phyloP scores from a whole-genome alignment of 768 basidiomycete species.

The Amanita fuliginea region DNA sequence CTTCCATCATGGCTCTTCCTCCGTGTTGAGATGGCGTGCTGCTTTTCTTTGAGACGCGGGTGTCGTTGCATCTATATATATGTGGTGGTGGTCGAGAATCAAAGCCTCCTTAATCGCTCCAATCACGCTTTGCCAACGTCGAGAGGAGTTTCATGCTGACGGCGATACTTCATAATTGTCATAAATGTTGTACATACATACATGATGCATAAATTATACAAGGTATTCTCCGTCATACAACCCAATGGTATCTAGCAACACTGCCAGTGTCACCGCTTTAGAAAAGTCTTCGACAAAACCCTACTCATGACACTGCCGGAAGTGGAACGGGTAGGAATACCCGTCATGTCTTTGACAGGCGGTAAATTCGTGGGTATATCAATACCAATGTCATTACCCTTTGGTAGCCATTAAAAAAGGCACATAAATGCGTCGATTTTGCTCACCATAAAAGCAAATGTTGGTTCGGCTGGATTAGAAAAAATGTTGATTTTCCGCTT shows the following conservation, averaged over 20 bases:
- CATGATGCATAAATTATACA: background rate
- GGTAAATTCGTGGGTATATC: constrained; percentile 60
- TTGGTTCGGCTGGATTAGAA: constrained; percentile 25
- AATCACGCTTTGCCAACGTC: constrained; percentile 54
- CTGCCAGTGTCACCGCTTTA: background rate
- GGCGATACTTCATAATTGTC: constrained; percentile 37
- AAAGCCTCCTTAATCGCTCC: constrained; percentile 80
- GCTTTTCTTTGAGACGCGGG: constrained; percentile 40
- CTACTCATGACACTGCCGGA: constrained; percentile 17
- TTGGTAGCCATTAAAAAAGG: background rate
- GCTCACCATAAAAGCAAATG: constrained; percentile 29
- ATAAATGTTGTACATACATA: background rate
- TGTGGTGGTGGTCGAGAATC: constrained; percentile 45
- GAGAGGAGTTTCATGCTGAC: constrained; percentile 81
- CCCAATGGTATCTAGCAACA: background rate
- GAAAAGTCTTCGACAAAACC: background rate
- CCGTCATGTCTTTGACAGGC: constrained; percentile 48
- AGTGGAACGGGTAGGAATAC: constrained; percentile 35
- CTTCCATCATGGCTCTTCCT: constrained; percentile 29
- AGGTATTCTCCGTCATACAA: background rate
- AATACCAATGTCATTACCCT: constrained; percentile 21
- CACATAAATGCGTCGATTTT: constrained; percentile 4
- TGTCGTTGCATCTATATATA: constrained; percentile 22
- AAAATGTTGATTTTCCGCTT: constrained; percentile 64
- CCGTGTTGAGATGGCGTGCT: constrained; percentile 36